Evolutionary conservation across 768 basidiomycete species (phyloP), one percentile per base, ranked within the genome.

Genomic region (Hortiboletus flavorubellus): DNA sequence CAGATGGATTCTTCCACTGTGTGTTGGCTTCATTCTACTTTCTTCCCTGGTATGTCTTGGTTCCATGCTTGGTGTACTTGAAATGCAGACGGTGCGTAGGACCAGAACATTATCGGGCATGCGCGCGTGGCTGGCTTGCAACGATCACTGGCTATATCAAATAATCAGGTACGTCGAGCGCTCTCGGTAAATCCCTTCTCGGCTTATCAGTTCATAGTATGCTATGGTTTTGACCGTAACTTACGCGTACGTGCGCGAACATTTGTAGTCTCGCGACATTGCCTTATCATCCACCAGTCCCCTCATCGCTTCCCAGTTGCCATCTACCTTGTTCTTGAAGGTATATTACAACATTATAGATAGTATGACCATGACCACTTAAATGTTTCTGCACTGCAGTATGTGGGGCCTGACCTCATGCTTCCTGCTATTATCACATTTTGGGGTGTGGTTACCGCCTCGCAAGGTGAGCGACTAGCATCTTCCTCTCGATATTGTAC

Each of bases 401-500:
- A 55, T 49, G 60, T 77, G 41, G 80, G 84, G 8, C 81, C 86
- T 4, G 76, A 85, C 8, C 76, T 82, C 53, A 70, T 80, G 44
- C 76, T 86, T 62, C 86, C 88, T 0, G 66, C 79, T 0, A 82
- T 88, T 78, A 70, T 86, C 33, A 76, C 79, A 0, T 63, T 81
- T 2, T 89, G 87, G 87, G 88, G 87, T 5, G 43, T 86, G 14
- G 77, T 83, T 15, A 78, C 80, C 6, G 75, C 82, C 6, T 71
- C 81, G 34, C 87, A 89, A 75, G 85, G 84, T 78, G 41, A 54
- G 49, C 3, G 5, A 1, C 21, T 6, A 15, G 54, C 16, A 11
- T 8, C n/a, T 2, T 41, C 43, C 11, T 35, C 21, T 9, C 9
- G 9, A 49, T 31, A 12, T 23, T 5, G 16, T 5, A 33, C 2